Evolutionary conservation across 2,329 filamentous ascomycete species (phyloP).

Genomic region (Coniochaeta sp.): DNA sequence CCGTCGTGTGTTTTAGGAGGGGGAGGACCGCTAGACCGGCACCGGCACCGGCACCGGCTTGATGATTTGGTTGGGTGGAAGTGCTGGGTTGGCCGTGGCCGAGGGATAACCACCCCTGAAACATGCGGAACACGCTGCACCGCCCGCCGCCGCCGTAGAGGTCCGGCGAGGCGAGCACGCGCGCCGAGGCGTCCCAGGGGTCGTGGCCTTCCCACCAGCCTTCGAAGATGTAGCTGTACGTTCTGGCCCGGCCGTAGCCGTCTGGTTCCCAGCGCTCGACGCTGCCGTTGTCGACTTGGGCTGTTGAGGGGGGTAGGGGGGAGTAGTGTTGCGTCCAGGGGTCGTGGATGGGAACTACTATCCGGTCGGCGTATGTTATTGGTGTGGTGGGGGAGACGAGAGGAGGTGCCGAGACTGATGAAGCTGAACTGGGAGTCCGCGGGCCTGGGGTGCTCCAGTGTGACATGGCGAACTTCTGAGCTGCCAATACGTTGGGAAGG

Average conservation of each 20-base stretch:
- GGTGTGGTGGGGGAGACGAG: constrained; percentile 36
- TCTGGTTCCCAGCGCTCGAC: constrained; percentile 65
- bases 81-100: constrained; percentile 51
- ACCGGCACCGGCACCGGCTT: too few species aligned
- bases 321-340: background rate
- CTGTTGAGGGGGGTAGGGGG: constrained; percentile 46
- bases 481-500: constrained; percentile 29
- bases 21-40: constrained; percentile 71
- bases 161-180: constrained; percentile 58
- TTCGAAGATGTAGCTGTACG: constrained; percentile 59
- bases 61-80: background rate
- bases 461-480: constrained; percentile 40
- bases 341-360: constrained; percentile 38
- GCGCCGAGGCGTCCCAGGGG: constrained; percentile 63
- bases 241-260: constrained; percentile 49
- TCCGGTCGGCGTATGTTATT: constrained; percentile 53
- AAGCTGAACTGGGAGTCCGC: constrained; percentile 21
- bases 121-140: constrained; percentile 70
- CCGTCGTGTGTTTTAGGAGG: constrained; percentile 62
- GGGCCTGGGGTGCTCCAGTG: constrained; percentile 43
- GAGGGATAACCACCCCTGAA: constrained; percentile 70
- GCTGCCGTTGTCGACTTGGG: constrained; percentile 59
- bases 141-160: constrained; percentile 66
- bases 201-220: constrained; percentile 72
- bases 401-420: background rate